These are phyloP conservation scores for Cercophora newfieldiana DNA, from an alignment of 495 filamentous ascomycete genomes.

Conservation along the genomic window DNA sequence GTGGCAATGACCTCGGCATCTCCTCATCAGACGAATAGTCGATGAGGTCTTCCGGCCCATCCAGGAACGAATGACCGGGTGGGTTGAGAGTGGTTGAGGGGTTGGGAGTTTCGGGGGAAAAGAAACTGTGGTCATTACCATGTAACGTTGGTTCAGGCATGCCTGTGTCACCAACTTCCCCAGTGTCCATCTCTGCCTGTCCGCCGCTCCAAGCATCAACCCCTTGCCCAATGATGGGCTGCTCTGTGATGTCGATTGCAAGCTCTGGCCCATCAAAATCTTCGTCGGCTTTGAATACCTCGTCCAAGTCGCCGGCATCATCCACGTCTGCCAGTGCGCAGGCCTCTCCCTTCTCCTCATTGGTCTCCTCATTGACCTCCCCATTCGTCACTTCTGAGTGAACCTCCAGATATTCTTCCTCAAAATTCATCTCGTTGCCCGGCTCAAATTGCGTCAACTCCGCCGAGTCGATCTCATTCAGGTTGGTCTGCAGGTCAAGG, in stretches of 20 bases:
- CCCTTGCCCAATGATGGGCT: not conserved
- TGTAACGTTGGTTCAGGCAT: slow-evolving; percentile 18
- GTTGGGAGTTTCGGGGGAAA: slow-evolving; percentile 4
- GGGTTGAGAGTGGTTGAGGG: not conserved
- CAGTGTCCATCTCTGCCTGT: not conserved
- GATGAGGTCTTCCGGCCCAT: slow-evolving; percentile 22
- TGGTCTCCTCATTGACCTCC: not conserved
- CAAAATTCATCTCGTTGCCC: slow-evolving; percentile 10
- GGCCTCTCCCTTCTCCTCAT: slow-evolving; percentile 3
- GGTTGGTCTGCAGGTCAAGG: not conserved
- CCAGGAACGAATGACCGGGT: not conserved
- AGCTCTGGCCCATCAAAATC: slow-evolving; percentile 1
- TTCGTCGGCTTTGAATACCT: slow-evolving; percentile 6
- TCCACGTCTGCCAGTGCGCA: not conserved
- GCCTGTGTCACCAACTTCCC: slow-evolving; percentile 2
- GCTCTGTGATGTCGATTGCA: slow-evolving; percentile 10
- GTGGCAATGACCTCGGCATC: not conserved
- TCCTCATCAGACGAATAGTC: slow-evolving; percentile 38
- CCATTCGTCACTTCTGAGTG: slow-evolving; percentile 7
- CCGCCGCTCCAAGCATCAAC: slow-evolving; percentile 8
- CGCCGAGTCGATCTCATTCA: not conserved
- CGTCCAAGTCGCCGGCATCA: slow-evolving; percentile 9
- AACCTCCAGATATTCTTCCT: slow-evolving; percentile 11
- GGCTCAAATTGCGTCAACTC: not conserved
- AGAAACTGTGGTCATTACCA: slow-evolving; percentile 29